These are phyloP conservation scores for Aspergillus sclerotialis DNA, from an alignment of 2,329 filamentous ascomycete genomes.

Conservation along the genomic window DNA sequence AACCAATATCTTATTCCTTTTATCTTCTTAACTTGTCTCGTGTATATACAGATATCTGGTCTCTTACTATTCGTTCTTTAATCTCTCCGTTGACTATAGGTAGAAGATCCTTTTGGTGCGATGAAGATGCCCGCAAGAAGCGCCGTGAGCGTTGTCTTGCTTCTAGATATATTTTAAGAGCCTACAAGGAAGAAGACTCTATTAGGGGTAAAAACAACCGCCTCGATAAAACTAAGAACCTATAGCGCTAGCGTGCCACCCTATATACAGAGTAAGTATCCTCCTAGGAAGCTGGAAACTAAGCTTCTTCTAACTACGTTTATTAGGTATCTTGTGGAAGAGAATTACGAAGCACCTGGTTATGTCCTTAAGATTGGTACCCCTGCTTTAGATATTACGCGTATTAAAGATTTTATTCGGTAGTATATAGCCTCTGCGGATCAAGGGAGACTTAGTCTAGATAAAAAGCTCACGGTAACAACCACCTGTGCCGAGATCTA, in stretches of 20 bases:
- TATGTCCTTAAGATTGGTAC: constrained; percentile 3
- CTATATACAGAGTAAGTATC: not conserved
- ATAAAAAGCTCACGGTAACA: constrained; percentile 2
- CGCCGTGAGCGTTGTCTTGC: not conserved
- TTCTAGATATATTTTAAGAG: constrained; percentile 1
- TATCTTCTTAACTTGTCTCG: too few relatives aligned
- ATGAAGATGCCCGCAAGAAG: not conserved
- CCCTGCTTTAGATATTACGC: constrained; percentile 1
- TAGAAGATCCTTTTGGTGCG: not conserved
- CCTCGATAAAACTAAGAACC: not conserved
- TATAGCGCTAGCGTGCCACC: not conserved
- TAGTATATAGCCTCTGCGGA: constrained; percentile 2
- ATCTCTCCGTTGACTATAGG: too few relatives aligned
- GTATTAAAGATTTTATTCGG: constrained; percentile 7
- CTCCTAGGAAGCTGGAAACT: not conserved
- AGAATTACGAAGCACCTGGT: constrained; percentile 3
- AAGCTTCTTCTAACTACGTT: not conserved
- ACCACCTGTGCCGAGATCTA: constrained; percentile 4
- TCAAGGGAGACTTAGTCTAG: constrained; percentile 2
- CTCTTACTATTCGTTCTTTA: too few relatives aligned
- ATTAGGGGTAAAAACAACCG: not conserved
- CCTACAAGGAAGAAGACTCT: not conserved
- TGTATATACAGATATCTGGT: too few relatives aligned
- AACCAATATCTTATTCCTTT: too few relatives aligned
- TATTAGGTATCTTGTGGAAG: not conserved